Base-by-base conservation (phyloP, 805 yeast genomes). In the Ogataea trehalophila region DNA sequence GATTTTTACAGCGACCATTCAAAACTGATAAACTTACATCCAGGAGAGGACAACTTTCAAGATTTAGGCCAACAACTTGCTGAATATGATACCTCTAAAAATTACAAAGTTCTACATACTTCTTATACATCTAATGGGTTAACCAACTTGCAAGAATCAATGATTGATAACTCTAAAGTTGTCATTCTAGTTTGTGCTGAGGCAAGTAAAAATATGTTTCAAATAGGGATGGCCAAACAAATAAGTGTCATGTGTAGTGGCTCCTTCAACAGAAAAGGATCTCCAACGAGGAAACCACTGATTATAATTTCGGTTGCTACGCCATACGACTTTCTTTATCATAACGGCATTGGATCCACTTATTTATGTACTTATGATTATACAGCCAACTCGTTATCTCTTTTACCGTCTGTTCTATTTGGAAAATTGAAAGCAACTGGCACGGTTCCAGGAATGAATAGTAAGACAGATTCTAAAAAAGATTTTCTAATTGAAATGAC, bases 341-440 rank as follows among this genome's bases (percentile, higher is more conserved):
- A 78, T 47, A 73, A 74, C 42, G 71, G 72, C 39, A 74, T 80
- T 31, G 81, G 81, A 1, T 73, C 80, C 42, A 73, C 81, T 1
- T 80, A 80, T 57, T 61, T 81, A 41, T 81, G 85, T 56, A 75
- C 81, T 44, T 81, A 76, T 57, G 86, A 81, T 61, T 81, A 79
- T 58, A 79, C 85, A 1, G 62, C 68, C 17, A 73, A 72, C 53
- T 82, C 76, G 2, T 62, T 81, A 39, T 68, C 72, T 31, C 72
- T 77, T 46, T 55, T 78, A 31, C 80, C 75, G 4, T 70, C 72
- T 6, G 74, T 79, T 2, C 58, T 81, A 42, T 76, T 81, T 74
- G 86, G 86, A 3, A 73, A 71, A 41, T 54, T 68, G n/a, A 63
- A 63, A 15, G 72, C 85, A 0, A 71, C 68, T 36, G 85, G 85